These are phyloP conservation scores for Phytophthora pistaciae DNA, from an alignment of 352 stramenopile species.

Conservation along the genomic window DNA sequence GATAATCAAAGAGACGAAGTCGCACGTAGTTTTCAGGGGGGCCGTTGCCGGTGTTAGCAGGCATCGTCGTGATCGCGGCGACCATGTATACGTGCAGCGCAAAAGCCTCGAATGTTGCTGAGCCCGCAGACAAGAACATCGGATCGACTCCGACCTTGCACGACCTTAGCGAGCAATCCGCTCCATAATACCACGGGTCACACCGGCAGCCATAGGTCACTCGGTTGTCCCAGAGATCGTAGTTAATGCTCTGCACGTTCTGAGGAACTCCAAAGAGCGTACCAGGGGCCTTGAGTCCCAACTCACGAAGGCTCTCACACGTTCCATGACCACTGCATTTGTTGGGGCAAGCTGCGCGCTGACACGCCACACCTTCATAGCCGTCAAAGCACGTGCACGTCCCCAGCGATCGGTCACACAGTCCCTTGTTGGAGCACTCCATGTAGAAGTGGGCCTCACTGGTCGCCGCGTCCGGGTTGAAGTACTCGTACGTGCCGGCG, in stretches of 20 bases:
- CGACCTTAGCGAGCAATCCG: constrained; percentile 78
- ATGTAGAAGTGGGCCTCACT: constrained; percentile 92
- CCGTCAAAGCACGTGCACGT: constrained; percentile 91
- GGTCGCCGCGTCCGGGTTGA: constrained; percentile 48
- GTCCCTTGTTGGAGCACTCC: constrained; percentile 95
- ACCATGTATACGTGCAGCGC: constrained; percentile 10
- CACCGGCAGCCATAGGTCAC: constrained; percentile 90
- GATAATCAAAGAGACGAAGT: constrained; percentile 73
- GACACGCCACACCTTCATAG: constrained; percentile 90
- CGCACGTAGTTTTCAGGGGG: constrained; percentile 39
- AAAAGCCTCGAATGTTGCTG: constrained; percentile 58
- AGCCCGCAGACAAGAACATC: constrained; percentile 56
- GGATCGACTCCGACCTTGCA: constrained; percentile 83
- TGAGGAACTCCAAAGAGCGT: constrained; percentile 45
- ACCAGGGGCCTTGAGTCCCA: constrained; percentile 56
- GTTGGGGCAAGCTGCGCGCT: constrained; percentile 76
- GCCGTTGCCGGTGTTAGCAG: background rate
- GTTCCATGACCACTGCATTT: constrained; percentile 78
- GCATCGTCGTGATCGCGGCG: background rate
- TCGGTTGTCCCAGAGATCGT: constrained; percentile 88
- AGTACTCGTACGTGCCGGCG: constrained; percentile 77
- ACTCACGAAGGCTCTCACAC: constrained; percentile 73
- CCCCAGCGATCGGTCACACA: constrained; percentile 89
- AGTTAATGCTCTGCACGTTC: constrained; percentile 26
- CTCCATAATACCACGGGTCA: constrained; percentile 87